Evolutionary conservation across 345 rosid species (phyloP), one percentile per base, ranked within the genome.

Genomic region (Syzygium oleosum): DNA sequence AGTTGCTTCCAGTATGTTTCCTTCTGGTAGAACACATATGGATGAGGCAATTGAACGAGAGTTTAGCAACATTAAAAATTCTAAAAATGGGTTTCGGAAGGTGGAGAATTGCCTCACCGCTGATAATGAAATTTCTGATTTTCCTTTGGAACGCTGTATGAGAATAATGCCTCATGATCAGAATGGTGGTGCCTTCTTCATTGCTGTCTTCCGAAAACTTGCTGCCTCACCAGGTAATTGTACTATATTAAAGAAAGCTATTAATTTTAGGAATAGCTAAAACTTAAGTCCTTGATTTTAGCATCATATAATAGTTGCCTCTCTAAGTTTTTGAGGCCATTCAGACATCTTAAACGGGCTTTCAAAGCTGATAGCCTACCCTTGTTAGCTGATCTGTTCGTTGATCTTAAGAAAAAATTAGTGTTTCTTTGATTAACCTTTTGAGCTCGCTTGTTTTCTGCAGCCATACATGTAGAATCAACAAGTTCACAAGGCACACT

Each of bases 81-180:
- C 80, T 4, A 21, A 38, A 73, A 73, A 38, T 19, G 49, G 49
- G 49, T 73, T 73, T 34, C 13, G 8, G 80, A 13, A 5, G 49
- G 49, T 73, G 49, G 80, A 73, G 80, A 73, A 73, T 73, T 41
- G 23, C 80, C 80, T 19, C 80, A 38, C 46, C 4, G 0, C 88
- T 86, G 93, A 89, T 31, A 93, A 88, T 88, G 98, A 96, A 91
- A 91, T 93, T 86, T 96, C 93, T 86, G 93, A 93, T 93, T 96
- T 96, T 78, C 97, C 97, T n/a, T 93, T 98, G 63, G 97, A 96
- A 86, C 93, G 90, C 31, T 98, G 99, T 94, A 89, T 96, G 94
- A 96, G 99, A 93, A 94, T 98, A 91, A 87, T 95, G 84, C 98
- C 99, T 91, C 98, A 96, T 92, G 98, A 98, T 94, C 99, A 98